A percentile compares a stretch with the other conserved stretches of the same genome.
Evolutionary conservation across 148 eudicot species (phyloP).

Genomic region (Silene conica): DNA sequence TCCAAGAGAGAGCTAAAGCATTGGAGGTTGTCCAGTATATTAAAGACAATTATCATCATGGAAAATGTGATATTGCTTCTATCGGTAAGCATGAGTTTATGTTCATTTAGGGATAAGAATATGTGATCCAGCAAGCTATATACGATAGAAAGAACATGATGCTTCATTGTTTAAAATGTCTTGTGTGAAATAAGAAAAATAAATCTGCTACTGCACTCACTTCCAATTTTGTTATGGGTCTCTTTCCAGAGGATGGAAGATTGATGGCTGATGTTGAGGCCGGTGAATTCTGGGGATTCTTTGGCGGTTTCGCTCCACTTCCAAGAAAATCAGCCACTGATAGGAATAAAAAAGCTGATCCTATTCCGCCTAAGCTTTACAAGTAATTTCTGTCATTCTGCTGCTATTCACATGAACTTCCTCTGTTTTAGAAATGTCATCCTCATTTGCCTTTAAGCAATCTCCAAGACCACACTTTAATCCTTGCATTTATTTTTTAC

Average conservation of each 20-base stretch:
- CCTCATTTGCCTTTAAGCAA: no score
- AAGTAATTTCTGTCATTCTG: constrained; percentile 36
- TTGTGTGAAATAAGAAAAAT: background rate
- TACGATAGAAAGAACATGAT: background rate
- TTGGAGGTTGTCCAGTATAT: constrained; percentile 92
- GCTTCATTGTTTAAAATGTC: background rate
- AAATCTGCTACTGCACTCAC: background rate
- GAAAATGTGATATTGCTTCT: constrained; percentile 90
- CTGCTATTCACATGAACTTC: background rate
- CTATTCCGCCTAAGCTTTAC: constrained; percentile 54
- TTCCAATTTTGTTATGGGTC: constrained; percentile 4
- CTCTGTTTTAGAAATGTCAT: no score
- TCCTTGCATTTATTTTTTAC: no score
- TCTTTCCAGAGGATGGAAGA: constrained; percentile 77
- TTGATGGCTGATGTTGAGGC: constrained; percentile 94
- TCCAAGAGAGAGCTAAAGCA: constrained; percentile 99
- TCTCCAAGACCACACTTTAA: background rate
- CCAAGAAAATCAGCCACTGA: constrained; percentile 73
- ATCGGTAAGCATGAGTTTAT: constrained; percentile 51
- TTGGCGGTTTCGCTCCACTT: constrained; percentile 99
- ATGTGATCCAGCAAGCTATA: background rate
- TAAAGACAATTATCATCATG: constrained; percentile 89
- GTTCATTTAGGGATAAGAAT: background rate
- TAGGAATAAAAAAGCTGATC: constrained; percentile 38
- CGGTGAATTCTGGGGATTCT: constrained; percentile 98